These are phyloP conservation scores for Hypoxylon sp. DNA, from an alignment of 2,329 filamentous ascomycete genomes.

Conservation along the genomic window DNA sequence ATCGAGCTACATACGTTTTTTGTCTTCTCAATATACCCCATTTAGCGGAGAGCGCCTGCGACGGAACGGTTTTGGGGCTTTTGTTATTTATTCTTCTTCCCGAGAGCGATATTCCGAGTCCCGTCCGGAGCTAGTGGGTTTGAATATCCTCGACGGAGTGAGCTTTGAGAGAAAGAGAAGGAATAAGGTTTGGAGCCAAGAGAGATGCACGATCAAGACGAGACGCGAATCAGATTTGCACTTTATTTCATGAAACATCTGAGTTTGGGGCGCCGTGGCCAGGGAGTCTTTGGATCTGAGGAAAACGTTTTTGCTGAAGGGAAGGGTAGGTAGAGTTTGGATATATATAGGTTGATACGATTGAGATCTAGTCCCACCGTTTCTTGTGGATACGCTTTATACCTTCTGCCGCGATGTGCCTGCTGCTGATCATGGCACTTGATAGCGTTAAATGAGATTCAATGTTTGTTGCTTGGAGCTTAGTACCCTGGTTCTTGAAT, in stretches of 20 bases:
- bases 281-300: conserved; percentile 34
- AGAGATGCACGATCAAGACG: conserved; percentile 37
- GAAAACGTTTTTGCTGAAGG: conserved; percentile 21
- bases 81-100: conserved; percentile 28
- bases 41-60: conserved; percentile 27
- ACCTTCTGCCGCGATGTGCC: conserved; percentile 28
- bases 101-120: conserved; percentile 9
- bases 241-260: conserved; percentile 30
- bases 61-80: conserved; percentile 32
- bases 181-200: conserved; percentile 25
- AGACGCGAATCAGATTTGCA: conserved; percentile 41
- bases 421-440: conserved; percentile 12
- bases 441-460: conserved; percentile 30
- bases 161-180: conserved; percentile 15
- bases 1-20: conserved; percentile 32
- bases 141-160: conserved; percentile 17
- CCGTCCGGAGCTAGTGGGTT: conserved; percentile 8
- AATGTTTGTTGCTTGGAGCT: conserved; percentile 12
- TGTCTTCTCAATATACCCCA: conserved; percentile 41
- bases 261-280: conserved; percentile 29
- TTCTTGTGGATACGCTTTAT: conserved; percentile 28
- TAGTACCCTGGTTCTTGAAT: background rate
- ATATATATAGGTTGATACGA: conserved; percentile 20
- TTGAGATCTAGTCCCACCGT: conserved; percentile 21
- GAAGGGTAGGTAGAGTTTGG: conserved; percentile 30